These are phyloP conservation scores for Meira miltonrushii DNA, from an alignment of 1,284 basidiomycete genomes.

Conservation along the genomic window DNA sequence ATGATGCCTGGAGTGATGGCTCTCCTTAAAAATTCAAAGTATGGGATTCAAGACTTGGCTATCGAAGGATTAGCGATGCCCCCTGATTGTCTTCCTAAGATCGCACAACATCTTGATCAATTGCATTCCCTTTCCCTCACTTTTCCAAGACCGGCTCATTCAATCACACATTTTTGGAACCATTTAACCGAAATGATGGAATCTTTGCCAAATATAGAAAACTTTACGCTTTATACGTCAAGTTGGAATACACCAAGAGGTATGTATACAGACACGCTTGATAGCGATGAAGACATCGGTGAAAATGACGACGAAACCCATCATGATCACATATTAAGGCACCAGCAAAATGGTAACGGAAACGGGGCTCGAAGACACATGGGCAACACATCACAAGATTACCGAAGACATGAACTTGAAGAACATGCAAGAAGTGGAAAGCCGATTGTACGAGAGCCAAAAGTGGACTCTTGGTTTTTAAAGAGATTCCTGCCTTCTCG, in stretches of 20 bases:
- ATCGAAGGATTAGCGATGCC: conserved; percentile 33
- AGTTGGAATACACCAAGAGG: conserved; percentile 19
- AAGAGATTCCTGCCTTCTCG: conserved; percentile 19
- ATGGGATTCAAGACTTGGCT: conserved; percentile 28
- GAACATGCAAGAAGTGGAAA: conserved; percentile 20
- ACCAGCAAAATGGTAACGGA: conserved; percentile 10
- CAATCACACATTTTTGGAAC: conserved; percentile 28
- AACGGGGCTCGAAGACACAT: not conserved
- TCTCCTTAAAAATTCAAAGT: conserved; percentile 19
- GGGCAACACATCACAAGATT: not conserved
- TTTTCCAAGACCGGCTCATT: conserved; percentile 26
- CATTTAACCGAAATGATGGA: conserved; percentile 25
- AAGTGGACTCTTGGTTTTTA: conserved; percentile 20
- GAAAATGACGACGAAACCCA: conserved; percentile 23
- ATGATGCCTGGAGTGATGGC: conserved; percentile 29
- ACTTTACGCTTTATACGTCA: conserved; percentile 36
- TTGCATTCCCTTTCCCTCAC: conserved; percentile 24
- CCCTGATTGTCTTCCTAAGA: not conserved
- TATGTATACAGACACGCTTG: conserved; percentile 15
- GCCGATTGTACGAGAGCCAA: not conserved
- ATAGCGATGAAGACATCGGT: conserved; percentile 22
- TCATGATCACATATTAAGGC: conserved; percentile 19
- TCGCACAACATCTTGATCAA: not conserved
- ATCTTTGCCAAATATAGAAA: conserved; percentile 15
- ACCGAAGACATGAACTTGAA: conserved; percentile 10